phyloP scores from a whole-genome alignment of 768 basidiomycete species.

The Leccinellum luteum region DNA sequence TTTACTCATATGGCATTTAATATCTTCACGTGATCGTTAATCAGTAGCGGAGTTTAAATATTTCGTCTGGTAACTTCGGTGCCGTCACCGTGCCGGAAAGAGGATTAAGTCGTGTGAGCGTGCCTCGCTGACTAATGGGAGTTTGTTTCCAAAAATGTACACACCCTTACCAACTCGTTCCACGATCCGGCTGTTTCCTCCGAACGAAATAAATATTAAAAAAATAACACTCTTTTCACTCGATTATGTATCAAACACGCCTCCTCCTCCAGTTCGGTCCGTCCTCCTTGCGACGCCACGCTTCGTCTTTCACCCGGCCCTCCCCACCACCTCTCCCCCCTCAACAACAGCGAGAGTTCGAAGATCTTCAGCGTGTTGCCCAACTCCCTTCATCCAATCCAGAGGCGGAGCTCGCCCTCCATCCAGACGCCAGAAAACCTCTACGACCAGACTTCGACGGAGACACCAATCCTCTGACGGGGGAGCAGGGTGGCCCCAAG shows the following conservation, averaged over 20 bases:
- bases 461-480: slow-evolving; percentile 76
- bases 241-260: background rate
- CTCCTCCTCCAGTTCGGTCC: background rate
- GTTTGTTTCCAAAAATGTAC: background rate
- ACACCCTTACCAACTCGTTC: background rate
- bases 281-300: slow-evolving; percentile 15
- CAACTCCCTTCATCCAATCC: slow-evolving; percentile 44
- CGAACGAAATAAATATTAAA: background rate
- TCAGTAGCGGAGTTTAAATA: background rate
- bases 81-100: background rate
- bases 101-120: background rate
- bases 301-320: slow-evolving; percentile 51
- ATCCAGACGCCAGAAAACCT: slow-evolving; percentile 67
- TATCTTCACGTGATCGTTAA: slow-evolving; percentile 6
- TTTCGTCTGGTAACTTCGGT: background rate
- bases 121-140: slow-evolving; percentile 1
- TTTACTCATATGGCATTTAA: slow-evolving; percentile 6
- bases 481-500: slow-evolving; percentile 87
- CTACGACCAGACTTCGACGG: slow-evolving; percentile 73
- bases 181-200: background rate
- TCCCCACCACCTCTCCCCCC: slow-evolving; percentile 73
- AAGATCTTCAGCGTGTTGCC: slow-evolving; percentile 70
- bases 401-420: slow-evolving; percentile 46
- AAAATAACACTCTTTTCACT: background rate
- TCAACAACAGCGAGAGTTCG: slow-evolving; percentile 81